phyloP scores from a whole-genome alignment of 2,329 filamentous ascomycete genomes.

The Stemphylium beticola region DNA sequence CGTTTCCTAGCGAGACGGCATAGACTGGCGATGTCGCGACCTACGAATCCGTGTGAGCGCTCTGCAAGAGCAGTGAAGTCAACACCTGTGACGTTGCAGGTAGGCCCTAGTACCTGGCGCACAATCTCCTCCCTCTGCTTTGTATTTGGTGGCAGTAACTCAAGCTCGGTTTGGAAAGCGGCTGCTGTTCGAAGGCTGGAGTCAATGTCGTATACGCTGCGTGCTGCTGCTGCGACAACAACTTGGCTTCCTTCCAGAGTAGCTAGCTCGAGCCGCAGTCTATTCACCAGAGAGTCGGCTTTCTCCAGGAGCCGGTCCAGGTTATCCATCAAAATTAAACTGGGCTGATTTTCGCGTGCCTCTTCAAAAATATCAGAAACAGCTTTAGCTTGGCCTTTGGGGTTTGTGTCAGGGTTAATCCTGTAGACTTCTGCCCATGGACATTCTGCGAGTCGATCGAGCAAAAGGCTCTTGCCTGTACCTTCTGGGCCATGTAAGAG shows the following conservation, averaged over 20 bases:
- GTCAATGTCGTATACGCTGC: conserved; percentile 75
- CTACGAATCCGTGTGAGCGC: conserved; percentile 86
- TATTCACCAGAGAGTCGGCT: conserved; percentile 34
- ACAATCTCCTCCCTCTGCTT: conserved; percentile 76
- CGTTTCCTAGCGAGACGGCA: conserved; percentile 60
- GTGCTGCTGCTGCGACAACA: conserved; percentile 76
- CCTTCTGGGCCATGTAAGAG: conserved; percentile 82
- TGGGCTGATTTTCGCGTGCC: conserved; percentile 72
- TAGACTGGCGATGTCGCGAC: conserved; percentile 74
- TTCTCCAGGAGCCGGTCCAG: conserved; percentile 66
- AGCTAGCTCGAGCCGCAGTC: conserved; percentile 52
- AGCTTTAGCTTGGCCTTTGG: conserved; percentile 57
- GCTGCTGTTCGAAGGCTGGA: conserved; percentile 67
- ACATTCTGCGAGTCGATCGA: conserved; percentile 67
- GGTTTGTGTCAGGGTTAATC: conserved; percentile 58
- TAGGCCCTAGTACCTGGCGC: conserved; percentile 50
- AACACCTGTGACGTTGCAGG: conserved; percentile 60
- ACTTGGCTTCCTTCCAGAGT: conserved; percentile 63
- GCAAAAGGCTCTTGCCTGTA: conserved; percentile 80
- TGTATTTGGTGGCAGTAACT: conserved; percentile 78
- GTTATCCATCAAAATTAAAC: conserved; percentile 79
- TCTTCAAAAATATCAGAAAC: conserved; percentile 73
- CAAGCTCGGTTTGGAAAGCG: conserved; percentile 71
- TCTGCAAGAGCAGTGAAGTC: conserved; percentile 65
- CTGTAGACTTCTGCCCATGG: conserved; percentile 75